Evolutionary conservation across 1,139 yeast genomes (phyloP).

Genomic region (Candida neerlandica): DNA sequence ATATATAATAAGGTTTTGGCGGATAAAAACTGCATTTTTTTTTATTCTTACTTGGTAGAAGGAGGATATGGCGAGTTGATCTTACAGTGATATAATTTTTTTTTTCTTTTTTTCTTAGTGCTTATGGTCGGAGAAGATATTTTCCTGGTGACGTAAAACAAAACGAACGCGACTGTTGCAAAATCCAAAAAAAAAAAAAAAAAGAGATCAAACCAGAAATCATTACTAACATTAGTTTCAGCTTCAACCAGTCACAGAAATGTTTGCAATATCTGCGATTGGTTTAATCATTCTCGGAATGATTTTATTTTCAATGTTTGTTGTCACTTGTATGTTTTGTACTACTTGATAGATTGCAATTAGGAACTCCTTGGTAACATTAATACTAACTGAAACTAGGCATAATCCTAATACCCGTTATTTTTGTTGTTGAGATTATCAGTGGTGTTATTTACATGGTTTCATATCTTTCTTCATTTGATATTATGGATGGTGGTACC

Average conservation of each 20-base stretch:
- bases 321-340: conserved; percentile 20
- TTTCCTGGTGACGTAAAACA: background rate
- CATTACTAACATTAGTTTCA: background rate
- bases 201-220: background rate
- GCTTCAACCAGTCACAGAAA: conserved; percentile 3
- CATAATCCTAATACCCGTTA: conserved; percentile 14
- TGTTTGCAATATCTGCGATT: conserved; percentile 26
- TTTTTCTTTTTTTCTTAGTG: background rate
- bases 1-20: conserved; percentile 52
- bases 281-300: conserved; percentile 16
- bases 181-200: background rate
- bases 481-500: conserved; percentile 7
- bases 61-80: background rate
- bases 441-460: conserved; percentile 13
- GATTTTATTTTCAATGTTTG: conserved; percentile 15
- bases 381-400: conserved; percentile 11
- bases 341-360: background rate
- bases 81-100: background rate
- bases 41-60: background rate
- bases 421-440: conserved; percentile 15
- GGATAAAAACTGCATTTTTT: conserved; percentile 57
- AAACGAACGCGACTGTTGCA: background rate
- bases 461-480: conserved; percentile 11
- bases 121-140: too few relatives aligned
- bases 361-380: background rate